A percentile compares a stretch with the other conserved stretches of the same genome.
Conservation (phyloP, 169 alveolate genomes). For the Theileria sp. region DNA sequence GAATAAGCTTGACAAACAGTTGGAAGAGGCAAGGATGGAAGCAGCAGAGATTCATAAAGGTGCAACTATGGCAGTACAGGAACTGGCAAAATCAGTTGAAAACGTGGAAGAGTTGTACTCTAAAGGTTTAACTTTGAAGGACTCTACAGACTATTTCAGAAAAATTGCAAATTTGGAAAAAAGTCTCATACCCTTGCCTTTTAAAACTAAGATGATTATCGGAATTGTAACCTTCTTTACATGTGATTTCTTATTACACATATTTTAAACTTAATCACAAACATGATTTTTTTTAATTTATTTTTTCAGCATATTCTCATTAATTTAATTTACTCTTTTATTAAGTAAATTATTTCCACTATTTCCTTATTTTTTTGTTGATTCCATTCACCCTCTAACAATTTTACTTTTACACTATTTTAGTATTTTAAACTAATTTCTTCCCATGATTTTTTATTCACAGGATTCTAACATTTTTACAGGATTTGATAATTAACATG, state of each 20-base stretch:
- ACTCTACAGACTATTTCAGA: conserved; percentile 39
- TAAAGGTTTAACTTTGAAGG: conserved; percentile 33
- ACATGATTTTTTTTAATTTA: too few species aligned
- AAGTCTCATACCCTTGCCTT: conserved; percentile 16
- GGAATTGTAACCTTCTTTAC: conserved; percentile 33
- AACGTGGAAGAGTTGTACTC: conserved; percentile 46
- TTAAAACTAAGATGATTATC: conserved; percentile 44
- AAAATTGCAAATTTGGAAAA: conserved; percentile 46
- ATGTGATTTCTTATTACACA: neutral
- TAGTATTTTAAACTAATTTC: neutral
- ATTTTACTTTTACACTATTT: neutral
- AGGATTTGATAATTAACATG: neutral
- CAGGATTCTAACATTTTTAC: neutral
- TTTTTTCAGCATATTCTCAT: neutral
- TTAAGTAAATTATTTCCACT: neutral
- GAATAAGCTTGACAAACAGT: conserved; percentile 40
- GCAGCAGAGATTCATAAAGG: conserved; percentile 61
- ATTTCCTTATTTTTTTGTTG: neutral
- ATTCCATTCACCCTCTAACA: neutral
- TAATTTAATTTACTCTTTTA: neutral
- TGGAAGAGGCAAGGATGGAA: conserved; percentile 64
- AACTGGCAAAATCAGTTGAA: conserved; percentile 62
- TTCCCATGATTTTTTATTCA: neutral
- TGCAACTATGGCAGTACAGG: conserved; percentile 59
- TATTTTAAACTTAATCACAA: neutral